These are phyloP conservation scores for Cercophora samala DNA, from an alignment of 495 filamentous ascomycete genomes.

Conservation along the genomic window DNA sequence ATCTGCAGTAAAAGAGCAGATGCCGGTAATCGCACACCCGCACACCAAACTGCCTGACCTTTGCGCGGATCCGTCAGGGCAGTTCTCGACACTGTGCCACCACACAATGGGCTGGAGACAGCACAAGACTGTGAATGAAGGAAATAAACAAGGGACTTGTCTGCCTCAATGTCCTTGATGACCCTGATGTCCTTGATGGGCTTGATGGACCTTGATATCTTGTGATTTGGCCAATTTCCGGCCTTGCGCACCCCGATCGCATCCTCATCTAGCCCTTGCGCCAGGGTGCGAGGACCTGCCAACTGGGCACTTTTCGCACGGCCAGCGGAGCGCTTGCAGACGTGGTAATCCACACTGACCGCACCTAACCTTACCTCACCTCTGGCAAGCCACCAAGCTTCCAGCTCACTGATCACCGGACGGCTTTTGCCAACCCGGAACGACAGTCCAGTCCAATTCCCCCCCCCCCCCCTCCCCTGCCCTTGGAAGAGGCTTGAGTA, in stretches of 20 bases:
- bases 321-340: conserved; percentile 18
- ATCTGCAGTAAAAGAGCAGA: conserved; percentile 33
- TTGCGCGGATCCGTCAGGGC: conserved; percentile 13
- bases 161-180: no score
- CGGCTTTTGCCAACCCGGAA: not conserved
- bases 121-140: no score
- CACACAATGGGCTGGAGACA: conserved; percentile 15
- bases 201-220: not conserved
- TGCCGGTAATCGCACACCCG: conserved; percentile 34
- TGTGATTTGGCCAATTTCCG: conserved; percentile 5
- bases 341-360: conserved; percentile 11
- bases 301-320: conserved; percentile 14
- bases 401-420: not conserved
- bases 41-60: conserved; percentile 20
- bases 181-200: not conserved
- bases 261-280: conserved; percentile 5
- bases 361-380: conserved; percentile 6
- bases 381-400: not conserved
- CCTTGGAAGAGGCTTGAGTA: no score
- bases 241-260: conserved; percentile 11
- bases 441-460: no score
- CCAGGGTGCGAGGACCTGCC: conserved; percentile 4
- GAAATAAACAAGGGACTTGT: no score
- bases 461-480: no score
- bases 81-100: conserved; percentile 27